Base-by-base conservation (phyloP, 495 filamentous ascomycete species). In the Lichenothelia convexa region DNA sequence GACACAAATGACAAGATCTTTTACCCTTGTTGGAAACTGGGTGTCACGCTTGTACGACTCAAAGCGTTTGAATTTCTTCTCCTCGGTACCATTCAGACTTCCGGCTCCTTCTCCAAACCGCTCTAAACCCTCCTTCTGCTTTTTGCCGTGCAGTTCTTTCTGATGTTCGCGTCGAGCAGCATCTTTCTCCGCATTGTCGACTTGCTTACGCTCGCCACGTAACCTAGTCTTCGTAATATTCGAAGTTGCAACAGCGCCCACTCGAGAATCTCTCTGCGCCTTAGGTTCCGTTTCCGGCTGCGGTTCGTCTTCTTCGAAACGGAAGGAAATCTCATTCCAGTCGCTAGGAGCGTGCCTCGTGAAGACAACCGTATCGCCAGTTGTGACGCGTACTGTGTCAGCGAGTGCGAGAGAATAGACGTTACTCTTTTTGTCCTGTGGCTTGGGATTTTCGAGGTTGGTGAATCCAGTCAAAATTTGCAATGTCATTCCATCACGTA, bases 1-100 rank as follows among this genome's bases (percentile, higher is more conserved):
- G 23, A 95, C 80, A 27, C 92, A 71, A 34, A 99, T 78, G 18
- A 73, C 75, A 30, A 95, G 64, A 46, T 92, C 85, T 49, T 75
- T 74, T 43, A 92, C 75, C 56, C 71, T 72, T 7, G 67, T 50
- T 2, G 91, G 91, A 32, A 99, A 72, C 50, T 95, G 87, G 46
- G 87, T 93, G 54, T 99, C 89, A 18, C 91, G 74, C 61, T 95
- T 99, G 62, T 99, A 99, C 1, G 91, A 94, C 57, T 95, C 91
- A 51, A 95, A 99, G 24, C 80, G 78, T 61, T 95, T 95, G 64
- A 95, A 94, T 57, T 82, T 85, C 65, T 95, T 95, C 53, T 87
- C 71, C 32, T 81, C 71, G 18, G 78, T 77, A n/a, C 86, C 86
- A 50, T 93, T 92, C 27, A 86, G 70, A 39, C 80, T 80, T 9